Conservation (phyloP, 202 grass and related monocot species). For the Alloteropsis angusta region DNA sequence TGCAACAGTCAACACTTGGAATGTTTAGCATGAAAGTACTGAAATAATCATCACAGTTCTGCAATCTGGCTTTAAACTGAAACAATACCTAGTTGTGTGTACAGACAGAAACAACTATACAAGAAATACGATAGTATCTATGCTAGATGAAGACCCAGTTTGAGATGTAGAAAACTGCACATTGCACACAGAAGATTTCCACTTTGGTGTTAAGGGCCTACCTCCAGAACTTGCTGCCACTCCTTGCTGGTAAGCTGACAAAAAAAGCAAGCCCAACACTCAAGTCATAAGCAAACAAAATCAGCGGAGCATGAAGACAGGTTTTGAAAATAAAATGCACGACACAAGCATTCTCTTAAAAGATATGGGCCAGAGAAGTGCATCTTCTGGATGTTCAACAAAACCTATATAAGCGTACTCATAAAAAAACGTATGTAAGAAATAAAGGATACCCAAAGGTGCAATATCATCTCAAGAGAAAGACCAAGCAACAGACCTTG, state of each 20-base stretch:
- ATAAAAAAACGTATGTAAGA: not conserved
- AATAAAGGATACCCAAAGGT: not conserved
- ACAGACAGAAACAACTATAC: not conserved
- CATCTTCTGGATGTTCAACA: not conserved
- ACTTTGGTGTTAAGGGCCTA: conserved; percentile 15
- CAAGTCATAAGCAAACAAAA: conserved; percentile 8
- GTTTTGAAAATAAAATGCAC: not conserved
- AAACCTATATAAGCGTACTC: not conserved
- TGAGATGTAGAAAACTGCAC: not conserved
- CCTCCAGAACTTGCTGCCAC: conserved; percentile 68
- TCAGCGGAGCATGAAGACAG: not conserved
- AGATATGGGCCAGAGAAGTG: not conserved
- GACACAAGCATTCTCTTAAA: not conserved
- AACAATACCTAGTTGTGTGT: not conserved
- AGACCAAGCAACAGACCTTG: conserved; percentile 35
- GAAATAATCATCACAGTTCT: not conserved
- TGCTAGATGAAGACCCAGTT: not conserved
- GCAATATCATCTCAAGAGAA: not conserved
- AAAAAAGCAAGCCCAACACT: not conserved
- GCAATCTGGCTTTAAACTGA: not conserved
- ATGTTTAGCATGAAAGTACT: not conserved
- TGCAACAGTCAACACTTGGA: not conserved
- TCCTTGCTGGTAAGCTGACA: conserved; percentile 46
- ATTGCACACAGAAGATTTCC: not conserved
- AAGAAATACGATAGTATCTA: not conserved